phyloP scores from a whole-genome alignment of 2,329 filamentous ascomycete species.

The Paracamarosporium sp. region DNA sequence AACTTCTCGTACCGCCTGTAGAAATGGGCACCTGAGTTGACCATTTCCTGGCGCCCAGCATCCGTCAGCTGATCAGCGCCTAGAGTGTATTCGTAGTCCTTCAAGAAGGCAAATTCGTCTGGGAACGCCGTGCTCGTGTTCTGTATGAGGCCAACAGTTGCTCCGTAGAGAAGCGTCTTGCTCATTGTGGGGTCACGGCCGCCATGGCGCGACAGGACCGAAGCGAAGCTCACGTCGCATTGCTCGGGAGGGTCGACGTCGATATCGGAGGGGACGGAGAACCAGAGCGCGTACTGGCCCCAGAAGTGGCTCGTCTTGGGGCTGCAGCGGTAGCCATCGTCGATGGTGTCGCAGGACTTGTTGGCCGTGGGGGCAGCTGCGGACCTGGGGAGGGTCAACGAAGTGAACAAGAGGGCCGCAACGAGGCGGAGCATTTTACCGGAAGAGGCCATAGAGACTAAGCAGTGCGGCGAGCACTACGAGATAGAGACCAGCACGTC shows the following conservation, averaged over 20 bases:
- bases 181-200: slow-evolving; percentile 77
- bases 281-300: slow-evolving; percentile 91
- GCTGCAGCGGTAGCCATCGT: slow-evolving; percentile 68
- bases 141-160: slow-evolving; percentile 72
- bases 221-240: slow-evolving; percentile 81
- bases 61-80: slow-evolving; percentile 72
- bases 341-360: slow-evolving; percentile 59
- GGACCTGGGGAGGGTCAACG: slow-evolving; percentile 27
- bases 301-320: slow-evolving; percentile 70
- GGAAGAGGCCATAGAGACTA: slow-evolving; percentile 30
- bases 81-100: slow-evolving; percentile 73
- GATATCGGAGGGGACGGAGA: slow-evolving; percentile 73
- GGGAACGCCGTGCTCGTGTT: slow-evolving; percentile 62
- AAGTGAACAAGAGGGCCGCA: slow-evolving; percentile 7
- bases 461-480: slow-evolving; percentile 24
- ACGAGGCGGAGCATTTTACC: slow-evolving; percentile 21
- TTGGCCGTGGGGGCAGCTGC: slow-evolving; percentile 16
- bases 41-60: slow-evolving; percentile 73
- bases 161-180: slow-evolving; percentile 70
- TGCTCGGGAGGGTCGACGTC: slow-evolving; percentile 64
- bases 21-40: slow-evolving; percentile 78
- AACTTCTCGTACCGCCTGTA: slow-evolving; percentile 75
- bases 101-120: slow-evolving; percentile 72
- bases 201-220: slow-evolving; percentile 83
- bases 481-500: slow-evolving; percentile 20